phyloP scores from a whole-genome alignment of 2,329 filamentous ascomycete genomes.

The Penicillium sp. region DNA sequence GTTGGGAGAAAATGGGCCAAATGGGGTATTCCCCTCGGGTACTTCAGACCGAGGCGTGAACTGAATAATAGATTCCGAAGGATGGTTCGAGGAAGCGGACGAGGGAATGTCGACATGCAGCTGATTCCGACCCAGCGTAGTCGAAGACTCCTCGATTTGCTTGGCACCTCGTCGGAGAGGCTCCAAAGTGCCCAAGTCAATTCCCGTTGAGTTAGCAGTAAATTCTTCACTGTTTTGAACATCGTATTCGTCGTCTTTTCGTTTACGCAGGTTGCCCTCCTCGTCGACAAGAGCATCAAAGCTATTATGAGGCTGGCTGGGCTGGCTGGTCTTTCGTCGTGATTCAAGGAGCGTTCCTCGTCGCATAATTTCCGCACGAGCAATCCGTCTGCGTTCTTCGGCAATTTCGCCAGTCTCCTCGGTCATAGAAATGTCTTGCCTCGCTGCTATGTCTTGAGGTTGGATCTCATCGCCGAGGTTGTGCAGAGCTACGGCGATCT shows the following conservation, averaged over 20 bases:
- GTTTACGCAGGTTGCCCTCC: slow-evolving; percentile 37
- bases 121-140: slow-evolving; percentile 17
- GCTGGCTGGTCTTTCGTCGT: slow-evolving; percentile 30
- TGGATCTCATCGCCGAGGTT: slow-evolving; percentile 61
- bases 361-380: slow-evolving; percentile 48
- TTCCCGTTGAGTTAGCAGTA: slow-evolving; percentile 39
- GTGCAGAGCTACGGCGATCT: slow-evolving; percentile 60
- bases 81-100: slow-evolving; percentile 38
- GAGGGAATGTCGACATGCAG: slow-evolving; percentile 33
- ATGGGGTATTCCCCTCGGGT: slow-evolving; percentile 30
- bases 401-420: slow-evolving; percentile 47
- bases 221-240: slow-evolving; percentile 11
- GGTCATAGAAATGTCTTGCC: slow-evolving; percentile 49
- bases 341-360: slow-evolving; percentile 44
- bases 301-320: slow-evolving; percentile 24
- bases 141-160: slow-evolving; percentile 9
- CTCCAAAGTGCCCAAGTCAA: slow-evolving; percentile 33
- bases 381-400: slow-evolving; percentile 45
- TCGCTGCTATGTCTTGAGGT: slow-evolving; percentile 38
- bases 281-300: slow-evolving; percentile 50
- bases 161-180: slow-evolving; percentile 29
- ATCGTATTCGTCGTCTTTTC: slow-evolving; percentile 9
- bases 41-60: slow-evolving; percentile 49
- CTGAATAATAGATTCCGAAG: slow-evolving; percentile 45
- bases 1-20: slow-evolving; percentile 20